phyloP scores from a whole-genome alignment of 306 rosid genomes.

The Elaeagnus macrophylla region DNA sequence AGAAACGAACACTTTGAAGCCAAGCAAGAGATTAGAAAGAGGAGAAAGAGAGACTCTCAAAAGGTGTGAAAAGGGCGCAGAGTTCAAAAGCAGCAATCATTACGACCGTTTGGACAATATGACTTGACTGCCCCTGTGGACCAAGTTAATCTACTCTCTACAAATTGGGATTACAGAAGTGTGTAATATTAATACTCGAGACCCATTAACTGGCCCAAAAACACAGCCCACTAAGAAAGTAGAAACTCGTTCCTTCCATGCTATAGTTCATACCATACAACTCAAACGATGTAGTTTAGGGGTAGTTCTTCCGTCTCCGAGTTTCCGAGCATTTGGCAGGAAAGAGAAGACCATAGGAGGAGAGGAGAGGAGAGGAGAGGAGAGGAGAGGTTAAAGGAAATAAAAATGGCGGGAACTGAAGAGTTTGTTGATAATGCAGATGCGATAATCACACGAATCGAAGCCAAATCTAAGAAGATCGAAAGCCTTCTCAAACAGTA shows the following conservation, averaged over 20 bases:
- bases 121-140: constrained; percentile 5
- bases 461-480: constrained; percentile 89
- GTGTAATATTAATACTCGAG: too few species aligned
- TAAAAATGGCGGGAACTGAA: constrained; percentile 59
- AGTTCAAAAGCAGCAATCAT: constrained; percentile 21
- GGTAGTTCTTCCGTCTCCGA: too few species aligned
- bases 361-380: background rate
- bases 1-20: constrained; percentile 48
- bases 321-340: too few species aligned
- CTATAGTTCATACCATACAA: too few species aligned
- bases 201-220: too few species aligned
- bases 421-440: constrained; percentile 71
- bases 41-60: constrained; percentile 2
- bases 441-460: constrained; percentile 88
- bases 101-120: constrained; percentile 14
- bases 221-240: too few species aligned
- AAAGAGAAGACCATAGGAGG: background rate
- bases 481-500: constrained; percentile 92
- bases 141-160: too few species aligned
- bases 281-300: too few species aligned
- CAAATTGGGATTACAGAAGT: too few species aligned
- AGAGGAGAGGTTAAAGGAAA: background rate
- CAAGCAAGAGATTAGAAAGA: too few species aligned
- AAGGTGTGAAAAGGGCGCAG: background rate
- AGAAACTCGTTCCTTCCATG: too few species aligned